Percentiles rank a stretch among this genome's conserved stretches.
Conservation (phyloP, 768 basidiomycete genomes). For the Phlebiopsis gigantea region DNA sequence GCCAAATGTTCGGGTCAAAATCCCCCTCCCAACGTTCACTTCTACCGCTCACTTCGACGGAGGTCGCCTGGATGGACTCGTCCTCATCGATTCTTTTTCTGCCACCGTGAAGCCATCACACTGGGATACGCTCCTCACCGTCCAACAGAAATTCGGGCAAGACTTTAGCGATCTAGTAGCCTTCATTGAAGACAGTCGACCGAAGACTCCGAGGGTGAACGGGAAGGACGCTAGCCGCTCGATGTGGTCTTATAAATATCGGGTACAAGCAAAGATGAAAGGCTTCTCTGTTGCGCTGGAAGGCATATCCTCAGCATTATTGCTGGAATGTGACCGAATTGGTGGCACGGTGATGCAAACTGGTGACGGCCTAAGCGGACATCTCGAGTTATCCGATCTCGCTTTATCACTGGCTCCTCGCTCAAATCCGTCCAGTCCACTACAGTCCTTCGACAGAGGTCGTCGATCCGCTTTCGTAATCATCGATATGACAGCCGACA, state of each 20-base stretch:
- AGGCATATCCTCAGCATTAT: constrained; percentile 65
- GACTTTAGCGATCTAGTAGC: constrained; percentile 79
- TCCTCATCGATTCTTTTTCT: constrained; percentile 63
- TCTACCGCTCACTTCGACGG: constrained; percentile 55
- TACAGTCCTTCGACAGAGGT: constrained; percentile 45
- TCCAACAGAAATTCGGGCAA: constrained; percentile 86
- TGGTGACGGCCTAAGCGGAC: constrained; percentile 50
- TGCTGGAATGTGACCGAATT: constrained; percentile 72
- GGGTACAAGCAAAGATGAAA: constrained; percentile 58
- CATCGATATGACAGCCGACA: constrained; percentile 55
- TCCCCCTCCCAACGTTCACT: constrained; percentile 62
- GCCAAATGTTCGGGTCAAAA: constrained; percentile 47
- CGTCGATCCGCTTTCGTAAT: constrained; percentile 80
- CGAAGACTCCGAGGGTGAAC: constrained; percentile 13
- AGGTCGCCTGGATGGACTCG: constrained; percentile 44
- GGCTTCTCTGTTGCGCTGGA: constrained; percentile 81
- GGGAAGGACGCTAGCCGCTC: constrained; percentile 10
- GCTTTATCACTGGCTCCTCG: constrained; percentile 76
- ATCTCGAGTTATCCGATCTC: constrained; percentile 65
- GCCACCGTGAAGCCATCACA: constrained; percentile 75
- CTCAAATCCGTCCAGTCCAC: constrained; percentile 22
- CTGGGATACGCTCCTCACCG: constrained; percentile 76
- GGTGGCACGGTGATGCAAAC: constrained; percentile 51
- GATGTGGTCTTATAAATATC: constrained; percentile 29
- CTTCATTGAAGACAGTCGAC: constrained; percentile 58